Conservation (phyloP, 2,329 filamentous ascomycete species). For the Boeremia exigua region DNA sequence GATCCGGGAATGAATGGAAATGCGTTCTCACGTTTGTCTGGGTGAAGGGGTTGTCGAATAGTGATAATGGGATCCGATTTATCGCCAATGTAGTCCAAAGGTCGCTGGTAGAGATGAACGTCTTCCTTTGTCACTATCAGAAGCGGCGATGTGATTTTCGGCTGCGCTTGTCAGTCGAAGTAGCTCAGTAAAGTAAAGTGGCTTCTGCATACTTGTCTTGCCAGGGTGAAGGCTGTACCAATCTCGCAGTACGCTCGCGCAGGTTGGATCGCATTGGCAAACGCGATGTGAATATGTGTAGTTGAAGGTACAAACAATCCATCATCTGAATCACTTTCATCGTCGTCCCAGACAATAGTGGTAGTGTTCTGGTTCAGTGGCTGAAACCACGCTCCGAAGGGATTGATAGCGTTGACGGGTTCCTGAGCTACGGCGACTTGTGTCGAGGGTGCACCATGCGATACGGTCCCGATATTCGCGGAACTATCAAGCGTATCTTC, state of each 20-base stretch:
- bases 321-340: slow-evolving; percentile 7
- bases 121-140: slow-evolving; percentile 53
- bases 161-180: not conserved
- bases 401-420: slow-evolving; percentile 3
- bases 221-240: not conserved
- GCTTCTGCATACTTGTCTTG: slow-evolving; percentile 1
- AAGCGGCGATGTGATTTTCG: slow-evolving; percentile 35
- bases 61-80: slow-evolving; percentile 35
- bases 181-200: no score
- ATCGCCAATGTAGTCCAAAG: slow-evolving; percentile 15
- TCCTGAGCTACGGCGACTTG: not conserved
- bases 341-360: not conserved
- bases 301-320: slow-evolving; percentile 2
- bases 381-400: slow-evolving; percentile 15
- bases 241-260: slow-evolving; percentile 14
- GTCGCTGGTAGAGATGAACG: slow-evolving; percentile 52
- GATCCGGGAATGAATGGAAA: slow-evolving; percentile 20
- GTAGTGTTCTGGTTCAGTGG: not conserved
- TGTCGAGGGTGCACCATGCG: not conserved
- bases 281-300: slow-evolving; percentile 1
- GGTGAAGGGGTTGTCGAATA: slow-evolving; percentile 44
- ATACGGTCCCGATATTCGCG: not conserved
- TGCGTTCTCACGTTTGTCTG: not conserved
- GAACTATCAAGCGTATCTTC: not conserved
- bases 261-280: not conserved